phyloP scores from a whole-genome alignment of 2,329 filamentous ascomycete genomes.

The Davidsoniella eucalypti region DNA sequence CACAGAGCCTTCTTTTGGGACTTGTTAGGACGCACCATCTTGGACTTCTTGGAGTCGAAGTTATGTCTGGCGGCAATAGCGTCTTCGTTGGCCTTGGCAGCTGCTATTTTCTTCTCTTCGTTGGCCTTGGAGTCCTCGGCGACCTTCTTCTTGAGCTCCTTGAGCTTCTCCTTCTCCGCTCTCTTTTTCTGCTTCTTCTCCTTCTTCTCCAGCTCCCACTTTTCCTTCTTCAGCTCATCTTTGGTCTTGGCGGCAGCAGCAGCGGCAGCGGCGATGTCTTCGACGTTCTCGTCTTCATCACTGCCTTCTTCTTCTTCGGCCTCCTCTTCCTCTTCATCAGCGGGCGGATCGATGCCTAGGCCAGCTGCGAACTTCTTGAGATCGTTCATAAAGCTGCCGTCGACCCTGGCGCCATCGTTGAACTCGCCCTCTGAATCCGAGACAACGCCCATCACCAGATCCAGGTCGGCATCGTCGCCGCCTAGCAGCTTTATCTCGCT shows the following conservation, averaged over 20 bases:
- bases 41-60: conserved; percentile 18
- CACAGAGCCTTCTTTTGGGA: neutral
- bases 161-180: conserved; percentile 8
- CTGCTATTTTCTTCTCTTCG: conserved; percentile 16
- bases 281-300: conserved; percentile 13
- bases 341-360: conserved; percentile 10
- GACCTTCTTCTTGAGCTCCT: conserved; percentile 11
- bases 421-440: conserved; percentile 25
- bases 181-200: conserved; percentile 16
- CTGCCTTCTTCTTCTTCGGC: neutral
- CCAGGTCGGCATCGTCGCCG: conserved; percentile 47
- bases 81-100: conserved; percentile 18
- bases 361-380: conserved; percentile 10
- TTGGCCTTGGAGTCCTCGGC: conserved; percentile 15
- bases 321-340: conserved; percentile 1
- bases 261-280: conserved; percentile 23
- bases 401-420: conserved; percentile 17
- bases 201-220: conserved; percentile 19
- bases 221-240: conserved; percentile 22
- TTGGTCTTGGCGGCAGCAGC: conserved; percentile 24
- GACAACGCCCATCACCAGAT: conserved; percentile 38
- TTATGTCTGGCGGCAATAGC: conserved; percentile 21
- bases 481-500: conserved; percentile 49
- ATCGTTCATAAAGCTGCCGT: conserved; percentile 3
- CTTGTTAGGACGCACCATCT: conserved; percentile 20